Conservation (phyloP, 345 rosid species). For the Gossypium stocksii region DNA sequence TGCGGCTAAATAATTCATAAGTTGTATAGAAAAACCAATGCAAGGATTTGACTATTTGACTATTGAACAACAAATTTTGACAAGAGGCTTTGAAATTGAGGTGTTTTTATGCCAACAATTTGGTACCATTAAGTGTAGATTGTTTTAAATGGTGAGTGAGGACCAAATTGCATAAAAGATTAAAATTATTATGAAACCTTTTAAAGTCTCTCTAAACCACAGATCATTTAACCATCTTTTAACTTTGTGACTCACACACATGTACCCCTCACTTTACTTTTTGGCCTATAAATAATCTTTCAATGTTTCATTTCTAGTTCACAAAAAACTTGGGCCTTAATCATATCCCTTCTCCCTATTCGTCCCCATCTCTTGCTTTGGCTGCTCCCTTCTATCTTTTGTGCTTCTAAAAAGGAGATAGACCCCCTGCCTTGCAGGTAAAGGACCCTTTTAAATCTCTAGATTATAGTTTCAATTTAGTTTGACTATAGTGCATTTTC, state of each 20-base stretch:
- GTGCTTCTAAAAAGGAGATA: background rate
- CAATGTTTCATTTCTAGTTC: constrained; percentile 1
- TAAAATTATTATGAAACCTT: too few species aligned
- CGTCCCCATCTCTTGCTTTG: background rate
- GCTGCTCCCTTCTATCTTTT: constrained; percentile 8
- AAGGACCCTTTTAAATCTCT: background rate
- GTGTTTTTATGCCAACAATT: too few species aligned
- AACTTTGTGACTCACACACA: constrained; percentile 7
- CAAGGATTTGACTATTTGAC: too few species aligned
- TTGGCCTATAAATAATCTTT: constrained; percentile 20
- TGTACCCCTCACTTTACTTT: too few species aligned
- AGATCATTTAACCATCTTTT: background rate
- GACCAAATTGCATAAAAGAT: too few species aligned
- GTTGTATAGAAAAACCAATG: too few species aligned
- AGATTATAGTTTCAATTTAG: background rate
- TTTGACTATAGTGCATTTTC: background rate
- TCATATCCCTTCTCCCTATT: background rate
- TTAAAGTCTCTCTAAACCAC: background rate
- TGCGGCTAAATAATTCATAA: too few species aligned
- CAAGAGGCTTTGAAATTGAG: too few species aligned
- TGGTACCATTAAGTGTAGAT: too few species aligned
- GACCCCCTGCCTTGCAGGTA: background rate
- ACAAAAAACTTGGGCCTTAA: background rate
- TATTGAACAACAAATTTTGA: too few species aligned
- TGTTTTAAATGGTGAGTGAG: too few species aligned